A percentile compares a stretch with the other conserved stretches of the same genome.
Conservation (phyloP, 345 rosid genomes). For the Lepidium aucheri region DNA sequence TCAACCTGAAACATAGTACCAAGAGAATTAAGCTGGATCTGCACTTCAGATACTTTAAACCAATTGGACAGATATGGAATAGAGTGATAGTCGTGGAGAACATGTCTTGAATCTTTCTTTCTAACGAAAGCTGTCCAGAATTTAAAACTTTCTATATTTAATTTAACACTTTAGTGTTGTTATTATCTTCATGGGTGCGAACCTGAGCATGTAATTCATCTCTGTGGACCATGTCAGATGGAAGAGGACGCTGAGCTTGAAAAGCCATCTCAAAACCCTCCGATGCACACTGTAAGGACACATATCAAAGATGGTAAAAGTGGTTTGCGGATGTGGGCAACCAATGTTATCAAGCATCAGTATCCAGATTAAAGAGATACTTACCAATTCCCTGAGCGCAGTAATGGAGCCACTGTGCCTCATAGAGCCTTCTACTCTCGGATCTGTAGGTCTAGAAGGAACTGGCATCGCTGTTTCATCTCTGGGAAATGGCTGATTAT, state of each 20-base stretch:
- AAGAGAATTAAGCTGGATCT: not conserved
- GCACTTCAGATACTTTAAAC: not conserved
- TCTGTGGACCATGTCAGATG: conserved; percentile 48
- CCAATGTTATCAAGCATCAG: not conserved
- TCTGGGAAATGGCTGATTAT: conserved; percentile 41
- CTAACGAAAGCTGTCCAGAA: not conserved
- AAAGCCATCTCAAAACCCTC: conserved; percentile 71
- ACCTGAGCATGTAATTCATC: conserved; percentile 90
- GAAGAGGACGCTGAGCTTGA: conserved; percentile 43
- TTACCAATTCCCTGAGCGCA: conserved; percentile 81
- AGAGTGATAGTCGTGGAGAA: not conserved
- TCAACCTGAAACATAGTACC: conserved; percentile 53
- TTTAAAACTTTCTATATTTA: not conserved
- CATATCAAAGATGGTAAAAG: conserved; percentile 10
- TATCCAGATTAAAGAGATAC: conserved; percentile 17
- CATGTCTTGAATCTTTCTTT: not conserved
- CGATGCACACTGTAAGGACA: conserved; percentile 50
- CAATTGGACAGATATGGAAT: not conserved
- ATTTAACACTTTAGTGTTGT: not conserved
- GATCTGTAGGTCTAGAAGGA: conserved; percentile 53
- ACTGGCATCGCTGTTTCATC: conserved; percentile 55
- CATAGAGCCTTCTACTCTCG: conserved; percentile 59
- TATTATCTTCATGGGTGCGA: conserved; percentile 1
- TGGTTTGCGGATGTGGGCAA: not conserved
- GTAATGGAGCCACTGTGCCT: conserved; percentile 51